A percentile compares a stretch with the other conserved stretches of the same genome.
phyloP scores from a whole-genome alignment of 345 rosid genomes.

The Rhodamnia rubescens region DNA sequence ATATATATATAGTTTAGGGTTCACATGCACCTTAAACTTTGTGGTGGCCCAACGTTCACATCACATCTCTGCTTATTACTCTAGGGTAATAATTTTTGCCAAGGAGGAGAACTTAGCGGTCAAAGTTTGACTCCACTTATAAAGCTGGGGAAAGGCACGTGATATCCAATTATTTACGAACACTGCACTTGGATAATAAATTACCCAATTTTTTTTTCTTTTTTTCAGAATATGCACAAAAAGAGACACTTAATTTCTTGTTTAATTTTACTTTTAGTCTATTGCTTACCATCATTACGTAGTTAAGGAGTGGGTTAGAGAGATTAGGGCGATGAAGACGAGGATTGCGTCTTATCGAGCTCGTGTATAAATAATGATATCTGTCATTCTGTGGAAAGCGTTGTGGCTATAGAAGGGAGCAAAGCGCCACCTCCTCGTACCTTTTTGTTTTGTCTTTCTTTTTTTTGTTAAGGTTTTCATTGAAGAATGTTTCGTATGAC shows the following conservation, averaged over 20 bases:
- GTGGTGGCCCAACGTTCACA: background rate
- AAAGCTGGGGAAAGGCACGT: background rate
- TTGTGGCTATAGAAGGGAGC: background rate
- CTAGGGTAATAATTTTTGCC: background rate
- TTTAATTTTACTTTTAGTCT: background rate
- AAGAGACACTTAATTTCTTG: background rate
- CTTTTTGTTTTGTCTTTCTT: background rate
- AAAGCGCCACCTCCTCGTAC: background rate
- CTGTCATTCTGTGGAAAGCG: background rate
- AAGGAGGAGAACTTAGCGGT: background rate
- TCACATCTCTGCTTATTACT: background rate
- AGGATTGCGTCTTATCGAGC: background rate
- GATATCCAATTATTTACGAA: background rate
- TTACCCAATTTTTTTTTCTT: background rate
- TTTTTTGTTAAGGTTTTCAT: background rate
- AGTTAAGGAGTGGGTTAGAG: background rate
- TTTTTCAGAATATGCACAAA: background rate
- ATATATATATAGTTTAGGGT: background rate
- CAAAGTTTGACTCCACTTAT: background rate
- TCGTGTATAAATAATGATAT: background rate
- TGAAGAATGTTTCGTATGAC: background rate
- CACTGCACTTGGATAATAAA: background rate
- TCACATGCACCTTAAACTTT: background rate
- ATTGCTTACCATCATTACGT: background rate
- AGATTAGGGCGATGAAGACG: background rate